phyloP scores from a whole-genome alignment of 2,329 filamentous ascomycete genomes.

The Sphaerostilbella broomeana region DNA sequence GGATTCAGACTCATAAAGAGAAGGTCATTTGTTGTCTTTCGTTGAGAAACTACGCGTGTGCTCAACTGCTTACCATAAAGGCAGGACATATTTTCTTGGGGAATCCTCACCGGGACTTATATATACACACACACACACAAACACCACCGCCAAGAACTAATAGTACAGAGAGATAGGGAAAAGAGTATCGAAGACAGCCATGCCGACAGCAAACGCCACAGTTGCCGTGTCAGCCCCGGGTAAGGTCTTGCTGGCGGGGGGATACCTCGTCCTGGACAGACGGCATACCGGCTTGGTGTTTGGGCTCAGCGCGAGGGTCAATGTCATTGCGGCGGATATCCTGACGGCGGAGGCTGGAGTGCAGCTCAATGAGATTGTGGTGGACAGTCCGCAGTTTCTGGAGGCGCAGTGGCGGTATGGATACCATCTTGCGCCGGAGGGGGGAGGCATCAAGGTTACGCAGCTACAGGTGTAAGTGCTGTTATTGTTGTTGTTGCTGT shows the following conservation, averaged over 20 bases:
- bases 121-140: too few species aligned
- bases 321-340: constrained; percentile 53
- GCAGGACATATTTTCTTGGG: too few species aligned
- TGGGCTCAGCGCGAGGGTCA: constrained; percentile 61
- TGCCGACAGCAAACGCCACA: constrained; percentile 26
- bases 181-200: too few species aligned
- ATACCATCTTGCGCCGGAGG: constrained; percentile 60
- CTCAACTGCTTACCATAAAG: too few species aligned
- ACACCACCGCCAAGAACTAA: too few species aligned
- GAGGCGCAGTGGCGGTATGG: constrained; percentile 85
- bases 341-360: constrained; percentile 57
- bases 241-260: constrained; percentile 90
- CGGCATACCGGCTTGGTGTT: constrained; percentile 71
- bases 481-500: background rate
- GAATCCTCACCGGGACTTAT: too few species aligned
- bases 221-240: constrained; percentile 80
- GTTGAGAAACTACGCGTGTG: too few species aligned
- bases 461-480: constrained; percentile 68
- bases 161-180: too few species aligned
- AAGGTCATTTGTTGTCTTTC: too few species aligned
- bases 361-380: constrained; percentile 65
- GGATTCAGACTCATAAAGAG: too few species aligned
- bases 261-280: constrained; percentile 89
- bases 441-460: constrained; percentile 74
- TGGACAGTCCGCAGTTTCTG: constrained; percentile 85